phyloP scores from a whole-genome alignment of 768 basidiomycete genomes.

The button mushroom (Agaricus bisporus) region DNA sequence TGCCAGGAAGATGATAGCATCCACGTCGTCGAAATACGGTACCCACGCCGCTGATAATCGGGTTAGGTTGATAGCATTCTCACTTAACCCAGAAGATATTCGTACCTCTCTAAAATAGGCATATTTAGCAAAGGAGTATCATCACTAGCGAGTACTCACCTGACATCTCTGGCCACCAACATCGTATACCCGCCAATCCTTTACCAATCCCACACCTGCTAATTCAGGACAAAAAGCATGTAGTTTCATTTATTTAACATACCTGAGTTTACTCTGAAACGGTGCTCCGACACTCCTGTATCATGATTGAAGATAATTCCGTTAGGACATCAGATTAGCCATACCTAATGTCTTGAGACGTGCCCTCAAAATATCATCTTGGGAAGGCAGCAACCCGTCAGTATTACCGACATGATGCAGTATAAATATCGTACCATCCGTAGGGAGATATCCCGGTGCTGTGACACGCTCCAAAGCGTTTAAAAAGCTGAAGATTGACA shows the following conservation, averaged over 20 bases:
- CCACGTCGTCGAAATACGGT: conserved; percentile 65
- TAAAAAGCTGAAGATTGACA: conserved; percentile 47
- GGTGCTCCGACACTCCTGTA: conserved; percentile 63
- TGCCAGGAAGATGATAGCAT: conserved; percentile 66
- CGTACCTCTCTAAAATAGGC: conserved; percentile 24
- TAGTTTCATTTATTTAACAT: conserved; percentile 12
- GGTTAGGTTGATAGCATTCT: too few species aligned
- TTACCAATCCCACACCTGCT: conserved; percentile 19
- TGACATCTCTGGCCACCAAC: conserved; percentile 63
- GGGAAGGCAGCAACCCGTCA: background rate
- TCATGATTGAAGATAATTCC: background rate
- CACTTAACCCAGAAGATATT: too few species aligned
- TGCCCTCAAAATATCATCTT: conserved; percentile 70
- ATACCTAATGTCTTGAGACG: conserved; percentile 53
- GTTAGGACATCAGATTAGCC: conserved; percentile 6
- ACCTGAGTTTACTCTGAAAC: conserved; percentile 53
- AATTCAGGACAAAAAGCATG: conserved; percentile 1
- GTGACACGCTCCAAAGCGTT: conserved; percentile 62
- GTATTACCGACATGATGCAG: background rate
- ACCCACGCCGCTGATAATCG: conserved; percentile 41
- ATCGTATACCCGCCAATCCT: conserved; percentile 43
- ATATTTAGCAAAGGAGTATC: background rate
- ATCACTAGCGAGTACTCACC: conserved; percentile 30
- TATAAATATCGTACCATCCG: conserved; percentile 44
- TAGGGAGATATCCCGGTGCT: conserved; percentile 53